These are phyloP conservation scores for Parastagonospora nodorum DNA, from an alignment of 2,329 filamentous ascomycete genomes.

Conservation along the genomic window DNA sequence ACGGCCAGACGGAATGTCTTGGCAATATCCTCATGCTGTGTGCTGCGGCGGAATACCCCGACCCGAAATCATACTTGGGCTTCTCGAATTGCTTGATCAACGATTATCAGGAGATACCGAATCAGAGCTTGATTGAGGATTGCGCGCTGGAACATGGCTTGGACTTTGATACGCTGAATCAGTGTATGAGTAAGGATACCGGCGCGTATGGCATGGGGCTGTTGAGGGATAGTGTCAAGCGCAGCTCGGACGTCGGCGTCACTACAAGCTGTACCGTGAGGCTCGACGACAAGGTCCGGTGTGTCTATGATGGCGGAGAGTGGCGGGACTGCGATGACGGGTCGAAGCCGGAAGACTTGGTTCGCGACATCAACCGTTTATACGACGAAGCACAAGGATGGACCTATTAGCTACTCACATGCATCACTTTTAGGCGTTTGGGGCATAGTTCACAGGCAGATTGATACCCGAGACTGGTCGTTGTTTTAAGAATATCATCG, in stretches of 20 bases:
- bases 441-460: neutral
- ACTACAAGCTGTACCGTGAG: constrained; percentile 59
- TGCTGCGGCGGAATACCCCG: constrained; percentile 78
- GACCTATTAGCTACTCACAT: constrained; percentile 23
- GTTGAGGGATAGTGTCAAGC: constrained; percentile 69
- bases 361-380: constrained; percentile 76
- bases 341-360: constrained; percentile 70
- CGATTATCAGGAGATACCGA: constrained; percentile 77
- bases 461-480: constrained; percentile 9
- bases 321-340: constrained; percentile 82
- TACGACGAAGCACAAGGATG: constrained; percentile 50
- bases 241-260: constrained; percentile 58
- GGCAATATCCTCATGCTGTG: constrained; percentile 96
- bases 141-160: constrained; percentile 92
- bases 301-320: constrained; percentile 76
- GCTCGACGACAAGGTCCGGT: constrained; percentile 79
- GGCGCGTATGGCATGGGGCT: constrained; percentile 72
- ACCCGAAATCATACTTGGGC: constrained; percentile 85
- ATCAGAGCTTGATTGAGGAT: constrained; percentile 76
- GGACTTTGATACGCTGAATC: constrained; percentile 78
- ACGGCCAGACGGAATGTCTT: constrained; percentile 88
- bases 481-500: neutral
- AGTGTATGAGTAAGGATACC: constrained; percentile 78
- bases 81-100: constrained; percentile 89
- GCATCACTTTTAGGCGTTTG: constrained; percentile 9